Evolutionary conservation across 164 flowering plant species (phyloP), one percentile per base, ranked within the genome.

Genomic region (Cinnamomum chago): DNA sequence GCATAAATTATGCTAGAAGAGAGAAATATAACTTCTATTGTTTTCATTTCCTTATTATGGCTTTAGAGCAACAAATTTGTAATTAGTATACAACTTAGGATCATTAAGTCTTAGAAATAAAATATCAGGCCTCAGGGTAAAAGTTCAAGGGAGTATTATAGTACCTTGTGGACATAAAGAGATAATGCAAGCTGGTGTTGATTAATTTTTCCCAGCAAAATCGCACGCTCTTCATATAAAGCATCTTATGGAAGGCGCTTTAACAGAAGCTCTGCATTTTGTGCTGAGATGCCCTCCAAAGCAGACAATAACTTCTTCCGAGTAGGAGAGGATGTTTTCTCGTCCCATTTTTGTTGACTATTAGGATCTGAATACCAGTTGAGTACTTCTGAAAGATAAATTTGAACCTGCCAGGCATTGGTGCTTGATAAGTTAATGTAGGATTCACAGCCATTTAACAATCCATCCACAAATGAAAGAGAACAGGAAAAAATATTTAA

Each of bases 101-200:
- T 9, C 47, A 40, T 40, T 40, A 40, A 40, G 47, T 40, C 47
- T 40, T 40, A 40, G 47, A 5, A 40, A 9, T 40, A 40, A 40
- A 40, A 40, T 40, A 40, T 9, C 47, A 40, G 20, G 18, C 58
- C 18, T 52, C 58, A 12, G 17, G n/a, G 60, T 20, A 55, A 55
- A 15, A 14, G 60, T 55, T 55, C n/a, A 20, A 3, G 2, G 60
- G 0, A 55, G 10, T 55, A 17, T 15, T 17, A 55, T 55, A 55
- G 58, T 91, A 96, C 98, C 99, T 92, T 96, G 62, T 94, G 97
- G 69, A 96, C 93, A 82, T 92, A 96, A 0, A 96, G 83, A 65
- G 96, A 92, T 67, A 96, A 84, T 58, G 99, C 95, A 83, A 96
- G 96, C 83, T 96, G 97, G 83, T 96, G 99, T 73, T 94, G 97